These are phyloP conservation scores for Clitocybe nebularis DNA, from an alignment of 1,284 basidiomycete genomes.

Conservation along the genomic window DNA sequence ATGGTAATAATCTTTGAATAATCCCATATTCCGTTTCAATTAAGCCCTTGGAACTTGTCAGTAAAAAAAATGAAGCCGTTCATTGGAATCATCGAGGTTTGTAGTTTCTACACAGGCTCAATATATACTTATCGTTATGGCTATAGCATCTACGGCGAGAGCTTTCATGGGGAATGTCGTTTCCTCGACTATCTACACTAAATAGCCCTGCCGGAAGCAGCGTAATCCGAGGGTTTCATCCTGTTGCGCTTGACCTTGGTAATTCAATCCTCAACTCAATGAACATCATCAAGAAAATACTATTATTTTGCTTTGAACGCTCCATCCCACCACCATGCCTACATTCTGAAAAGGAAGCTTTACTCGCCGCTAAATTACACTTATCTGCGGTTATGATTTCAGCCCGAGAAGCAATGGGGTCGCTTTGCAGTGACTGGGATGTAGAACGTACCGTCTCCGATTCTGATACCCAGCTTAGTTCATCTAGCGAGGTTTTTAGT, in stretches of 20 bases:
- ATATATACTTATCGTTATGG: slow-evolving; percentile 7
- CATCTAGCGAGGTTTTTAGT: slow-evolving; percentile 31
- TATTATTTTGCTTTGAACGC: slow-evolving; percentile 33
- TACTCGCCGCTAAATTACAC: slow-evolving; percentile 24
- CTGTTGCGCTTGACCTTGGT: slow-evolving; percentile 31
- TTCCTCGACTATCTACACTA: slow-evolving; percentile 17
- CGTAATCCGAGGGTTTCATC: slow-evolving; percentile 24
- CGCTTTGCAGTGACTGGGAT: slow-evolving; percentile 30
- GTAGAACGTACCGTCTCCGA: slow-evolving; percentile 23
- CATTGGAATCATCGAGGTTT: slow-evolving; percentile 30
- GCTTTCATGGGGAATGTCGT: slow-evolving; percentile 41
- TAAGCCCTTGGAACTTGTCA: slow-evolving; percentile 14
- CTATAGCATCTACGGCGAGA: slow-evolving; percentile 43
- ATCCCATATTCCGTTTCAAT: neutral
- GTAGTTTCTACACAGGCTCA: neutral
- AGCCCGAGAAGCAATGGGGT: slow-evolving; percentile 29
- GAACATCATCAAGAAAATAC: slow-evolving; percentile 28
- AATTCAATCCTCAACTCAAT: slow-evolving; percentile 33
- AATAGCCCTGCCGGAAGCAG: slow-evolving; percentile 11
- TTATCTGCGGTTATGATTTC: slow-evolving; percentile 28
- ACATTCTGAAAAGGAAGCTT: slow-evolving; percentile 23
- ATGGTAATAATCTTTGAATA: slow-evolving; percentile 27
- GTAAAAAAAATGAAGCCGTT: slow-evolving; percentile 44
- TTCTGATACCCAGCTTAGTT: slow-evolving; percentile 19
- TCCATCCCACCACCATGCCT: slow-evolving; percentile 17